Evolutionary conservation across 768 basidiomycete genomes (phyloP), one percentile per base, ranked within the genome.

Genomic region (Postia placenta): DNA sequence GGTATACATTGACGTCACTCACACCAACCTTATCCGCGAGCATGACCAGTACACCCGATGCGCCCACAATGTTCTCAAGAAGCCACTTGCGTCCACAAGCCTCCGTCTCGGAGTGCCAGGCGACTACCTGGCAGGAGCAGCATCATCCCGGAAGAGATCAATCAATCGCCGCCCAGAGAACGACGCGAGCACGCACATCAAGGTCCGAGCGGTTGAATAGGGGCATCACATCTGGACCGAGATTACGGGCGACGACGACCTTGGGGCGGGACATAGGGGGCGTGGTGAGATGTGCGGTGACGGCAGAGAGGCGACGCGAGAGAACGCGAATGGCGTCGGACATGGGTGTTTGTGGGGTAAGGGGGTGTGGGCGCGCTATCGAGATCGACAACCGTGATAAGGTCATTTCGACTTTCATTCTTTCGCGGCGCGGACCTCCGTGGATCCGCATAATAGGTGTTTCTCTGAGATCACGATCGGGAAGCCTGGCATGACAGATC

Each of bases 31-130:
- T 84, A 45, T 94, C 92, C 0, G 79, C 70, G 1, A 90, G 59
- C 72, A 85, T 81, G 20, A 87, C 60, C 12, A 78, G 52, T 11
- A 70, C 42, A 0, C 85, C 93, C 7, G 65, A 58, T 2, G 85
- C 81, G 3, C 84, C 88, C n/a, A 66, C 64, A 5, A 82, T 70
- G 52, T 92, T 85, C 46, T 85, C 72, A 19, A 92, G 66, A 3
- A 94, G 65, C 92, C 91, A 95, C 19, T 72, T 56, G 14, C 81
- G 71, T 33, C 79, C 75, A 49, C 80, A 85, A 2, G 67, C 59
- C 4, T 70, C 56, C 46, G 44, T 51, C 56, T 88, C 79, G 51
- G 85, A 65, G 1, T 69, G 67, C 77, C 79, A 80, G 3, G 65
- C 39, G 5, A 79, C 66, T 27, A 81, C 60, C 69, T 84, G 24